phyloP scores from a whole-genome alignment of 2,329 filamentous ascomycete genomes.

The Claviceps paspali region DNA sequence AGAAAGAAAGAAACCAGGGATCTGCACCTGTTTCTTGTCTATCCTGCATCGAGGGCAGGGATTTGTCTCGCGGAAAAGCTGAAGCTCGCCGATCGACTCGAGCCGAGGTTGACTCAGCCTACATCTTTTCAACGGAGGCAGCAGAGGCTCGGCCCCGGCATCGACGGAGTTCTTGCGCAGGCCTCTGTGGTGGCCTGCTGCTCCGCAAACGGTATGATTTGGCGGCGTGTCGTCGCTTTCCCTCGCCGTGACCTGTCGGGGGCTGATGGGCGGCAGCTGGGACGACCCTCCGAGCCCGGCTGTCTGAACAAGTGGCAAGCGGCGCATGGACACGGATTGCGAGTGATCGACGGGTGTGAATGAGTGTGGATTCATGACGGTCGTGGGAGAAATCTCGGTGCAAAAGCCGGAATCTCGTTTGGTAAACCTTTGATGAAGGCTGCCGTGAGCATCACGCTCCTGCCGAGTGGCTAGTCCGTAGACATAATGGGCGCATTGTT shows the following conservation, averaged over 20 bases:
- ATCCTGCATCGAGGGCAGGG: conserved; percentile 37
- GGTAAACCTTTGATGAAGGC: conserved; percentile 24
- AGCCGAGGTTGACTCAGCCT: conserved; percentile 36
- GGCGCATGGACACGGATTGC: background rate
- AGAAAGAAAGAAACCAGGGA: no score
- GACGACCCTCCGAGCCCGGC: conserved; percentile 1
- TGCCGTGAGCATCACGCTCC: conserved; percentile 36
- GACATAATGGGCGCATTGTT: conserved; percentile 40
- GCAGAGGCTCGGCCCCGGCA: conserved; percentile 32
- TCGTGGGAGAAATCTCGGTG: conserved; percentile 11
- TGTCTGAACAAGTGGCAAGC: conserved; percentile 3
- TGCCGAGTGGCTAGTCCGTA: conserved; percentile 38
- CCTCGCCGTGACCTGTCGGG: conserved; percentile 4
- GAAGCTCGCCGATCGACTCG: conserved; percentile 41
- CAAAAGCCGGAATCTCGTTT: conserved; percentile 33
- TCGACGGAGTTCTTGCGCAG: conserved; percentile 26
- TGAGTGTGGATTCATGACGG: conserved; percentile 1
- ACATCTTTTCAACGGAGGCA: conserved; percentile 39
- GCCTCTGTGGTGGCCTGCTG: background rate
- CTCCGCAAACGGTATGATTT: background rate
- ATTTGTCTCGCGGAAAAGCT: conserved; percentile 29
- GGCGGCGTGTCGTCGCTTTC: conserved; percentile 6
- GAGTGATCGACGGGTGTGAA: conserved; percentile 1
- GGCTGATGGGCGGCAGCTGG: conserved; percentile 7
- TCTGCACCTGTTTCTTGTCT: conserved; percentile 27